Conservation (phyloP, 2,329 filamentous ascomycete genomes). For the Cercospora sojina region DNA sequence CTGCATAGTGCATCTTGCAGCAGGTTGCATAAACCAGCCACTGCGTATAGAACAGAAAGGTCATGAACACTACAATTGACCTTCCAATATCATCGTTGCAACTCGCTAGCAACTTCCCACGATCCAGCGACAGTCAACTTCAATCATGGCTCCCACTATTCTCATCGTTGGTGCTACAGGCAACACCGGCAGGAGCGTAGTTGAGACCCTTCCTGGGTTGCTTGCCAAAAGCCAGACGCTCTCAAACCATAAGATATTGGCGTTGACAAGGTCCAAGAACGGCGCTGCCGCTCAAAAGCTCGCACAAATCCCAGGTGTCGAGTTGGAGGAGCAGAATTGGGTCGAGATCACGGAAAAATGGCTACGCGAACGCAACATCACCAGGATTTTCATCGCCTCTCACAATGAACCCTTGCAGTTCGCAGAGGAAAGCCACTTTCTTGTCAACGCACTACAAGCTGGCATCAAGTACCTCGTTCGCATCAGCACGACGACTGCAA, state of each 20-base stretch:
- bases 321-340: slow-evolving; percentile 42
- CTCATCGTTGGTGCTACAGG: slow-evolving; percentile 14
- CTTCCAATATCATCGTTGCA: neutral
- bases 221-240: slow-evolving; percentile 5
- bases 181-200: slow-evolving; percentile 8
- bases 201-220: slow-evolving; percentile 2
- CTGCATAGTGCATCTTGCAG: neutral
- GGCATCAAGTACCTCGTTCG: slow-evolving; percentile 47
- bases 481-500: slow-evolving; percentile 43
- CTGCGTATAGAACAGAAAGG: neutral
- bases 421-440: slow-evolving; percentile 43
- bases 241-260: slow-evolving; percentile 34
- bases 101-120: neutral
- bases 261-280: slow-evolving; percentile 35
- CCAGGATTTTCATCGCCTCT: slow-evolving; percentile 43
- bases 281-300: slow-evolving; percentile 34
- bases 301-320: slow-evolving; percentile 37
- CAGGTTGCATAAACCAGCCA: neutral
- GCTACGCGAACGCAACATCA: slow-evolving; percentile 42
- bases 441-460: slow-evolving; percentile 38
- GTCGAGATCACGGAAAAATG: slow-evolving; percentile 42
- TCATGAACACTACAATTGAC: neutral
- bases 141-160: slow-evolving; percentile 5
- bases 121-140: neutral
- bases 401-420: slow-evolving; percentile 44